Evolutionary conservation across 1,139 yeast genomes (phyloP).

Genomic region (Geotrichum fermentans): DNA sequence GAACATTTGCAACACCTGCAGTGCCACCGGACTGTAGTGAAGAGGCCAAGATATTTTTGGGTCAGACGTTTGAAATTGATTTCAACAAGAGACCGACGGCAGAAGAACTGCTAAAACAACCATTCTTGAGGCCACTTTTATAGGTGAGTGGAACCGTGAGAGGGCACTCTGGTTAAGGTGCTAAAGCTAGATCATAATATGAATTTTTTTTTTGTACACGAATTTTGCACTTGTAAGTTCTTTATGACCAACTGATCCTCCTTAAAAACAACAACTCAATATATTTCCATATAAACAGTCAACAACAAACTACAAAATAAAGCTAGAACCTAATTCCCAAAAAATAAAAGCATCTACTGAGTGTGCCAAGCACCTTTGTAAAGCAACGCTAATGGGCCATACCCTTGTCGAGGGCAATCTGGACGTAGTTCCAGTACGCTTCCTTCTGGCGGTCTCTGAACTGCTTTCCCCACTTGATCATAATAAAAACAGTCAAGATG

Average conservation of each 20-base stretch:
- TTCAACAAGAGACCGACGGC: constrained; percentile 72
- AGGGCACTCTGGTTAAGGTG: neutral
- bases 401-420: constrained; percentile 18
- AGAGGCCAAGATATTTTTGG: constrained; percentile 63
- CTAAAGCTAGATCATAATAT: neutral
- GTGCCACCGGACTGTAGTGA: constrained; percentile 69
- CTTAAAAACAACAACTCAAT: too few relatives aligned
- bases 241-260: too few relatives aligned
- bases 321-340: too few relatives aligned
- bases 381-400: constrained; percentile 20
- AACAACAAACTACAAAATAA: too few relatives aligned
- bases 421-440: constrained; percentile 18
- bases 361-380: too few relatives aligned
- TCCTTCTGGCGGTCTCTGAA: constrained; percentile 8
- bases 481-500: constrained; percentile 41
- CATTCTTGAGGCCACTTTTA: constrained; percentile 33
- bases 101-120: constrained; percentile 57
- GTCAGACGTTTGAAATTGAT: constrained; percentile 70
- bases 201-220: too few relatives aligned
- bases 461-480: constrained; percentile 36
- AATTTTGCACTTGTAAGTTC: too few relatives aligned
- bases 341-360: too few relatives aligned
- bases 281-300: too few relatives aligned
- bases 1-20: constrained; percentile 70
- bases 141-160: neutral